Evolutionary conservation across 2,329 filamentous ascomycete genomes (phyloP).

Genomic region (Scolecobasidium constrictum): DNA sequence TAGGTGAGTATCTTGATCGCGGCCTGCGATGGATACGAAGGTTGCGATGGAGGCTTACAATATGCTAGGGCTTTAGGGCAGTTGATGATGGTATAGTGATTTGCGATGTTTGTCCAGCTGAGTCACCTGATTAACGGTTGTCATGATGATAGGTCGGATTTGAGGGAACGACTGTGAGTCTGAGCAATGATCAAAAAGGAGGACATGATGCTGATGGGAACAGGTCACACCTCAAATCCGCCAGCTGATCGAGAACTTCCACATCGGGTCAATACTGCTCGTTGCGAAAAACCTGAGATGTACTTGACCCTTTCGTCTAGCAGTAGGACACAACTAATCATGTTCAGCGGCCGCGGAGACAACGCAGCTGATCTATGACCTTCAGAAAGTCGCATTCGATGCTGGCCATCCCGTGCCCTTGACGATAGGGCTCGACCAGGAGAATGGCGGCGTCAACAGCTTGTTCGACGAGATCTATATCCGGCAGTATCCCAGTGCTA

Average conservation of each 20-base stretch:
- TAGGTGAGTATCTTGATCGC: neutral
- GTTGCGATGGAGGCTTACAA: no score
- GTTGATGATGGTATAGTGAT: neutral
- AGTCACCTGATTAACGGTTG: neutral
- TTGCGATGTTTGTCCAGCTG: neutral
- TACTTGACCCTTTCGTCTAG: constrained; percentile 30
- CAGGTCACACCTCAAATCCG: constrained; percentile 74
- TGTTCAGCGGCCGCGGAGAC: constrained; percentile 75
- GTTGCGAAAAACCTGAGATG: constrained; percentile 81
- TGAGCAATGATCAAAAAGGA: neutral
- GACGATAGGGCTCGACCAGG: constrained; percentile 86
- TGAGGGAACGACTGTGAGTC: neutral
- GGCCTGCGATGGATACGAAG: neutral
- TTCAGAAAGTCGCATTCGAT: constrained; percentile 85
- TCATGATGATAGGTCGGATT: neutral
- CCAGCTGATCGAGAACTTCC: constrained; percentile 68
- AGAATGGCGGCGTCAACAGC: constrained; percentile 96
- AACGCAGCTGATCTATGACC: constrained; percentile 74
- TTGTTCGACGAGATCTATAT: constrained; percentile 93
- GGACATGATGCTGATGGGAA: constrained; percentile 40
- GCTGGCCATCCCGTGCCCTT: constrained; percentile 83
- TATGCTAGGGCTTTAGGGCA: neutral
- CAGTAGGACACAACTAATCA: no score
- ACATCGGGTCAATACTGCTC: constrained; percentile 78
- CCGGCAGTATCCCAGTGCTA: constrained; percentile 90